Evolutionary conservation across 2,329 filamentous ascomycete species (phyloP).

Genomic region (Fusarium domesticum): DNA sequence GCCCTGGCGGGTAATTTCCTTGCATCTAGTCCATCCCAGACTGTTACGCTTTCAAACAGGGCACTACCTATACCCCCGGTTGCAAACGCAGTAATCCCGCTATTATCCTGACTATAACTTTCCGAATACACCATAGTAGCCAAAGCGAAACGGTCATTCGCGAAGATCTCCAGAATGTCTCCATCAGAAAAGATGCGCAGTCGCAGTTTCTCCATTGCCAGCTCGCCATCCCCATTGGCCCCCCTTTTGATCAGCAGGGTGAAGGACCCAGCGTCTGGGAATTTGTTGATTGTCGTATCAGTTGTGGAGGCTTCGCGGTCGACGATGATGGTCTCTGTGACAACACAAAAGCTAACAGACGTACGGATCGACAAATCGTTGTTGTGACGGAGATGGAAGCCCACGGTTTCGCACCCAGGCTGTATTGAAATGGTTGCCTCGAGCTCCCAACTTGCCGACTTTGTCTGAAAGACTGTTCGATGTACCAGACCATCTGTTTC

Average conservation of each 20-base stretch:
- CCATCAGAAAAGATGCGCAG: slow-evolving; percentile 15
- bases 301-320: slow-evolving; percentile 32
- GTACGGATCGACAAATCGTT: slow-evolving; percentile 30
- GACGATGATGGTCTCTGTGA: slow-evolving; percentile 39
- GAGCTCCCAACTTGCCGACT: slow-evolving; percentile 14
- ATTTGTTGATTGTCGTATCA: slow-evolving; percentile 34
- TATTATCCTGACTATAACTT: neutral
- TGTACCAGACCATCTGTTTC: neutral
- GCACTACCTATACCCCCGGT: neutral
- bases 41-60: slow-evolving; percentile 1
- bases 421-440: slow-evolving; percentile 11
- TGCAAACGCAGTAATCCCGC: slow-evolving; percentile 4
- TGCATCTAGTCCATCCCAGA: slow-evolving; percentile 8
- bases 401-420: slow-evolving; percentile 4
- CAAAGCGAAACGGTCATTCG: slow-evolving; percentile 19
- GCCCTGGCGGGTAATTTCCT: neutral
- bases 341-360: slow-evolving; percentile 37
- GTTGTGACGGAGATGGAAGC: slow-evolving; percentile 20
- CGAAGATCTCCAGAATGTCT: slow-evolving; percentile 19
- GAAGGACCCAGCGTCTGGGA: slow-evolving; percentile 37
- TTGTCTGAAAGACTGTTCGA: slow-evolving; percentile 1
- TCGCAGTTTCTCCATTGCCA: slow-evolving; percentile 6
- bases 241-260: slow-evolving; percentile 38
- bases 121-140: slow-evolving; percentile 17
- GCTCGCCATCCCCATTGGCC: neutral